Conservation (phyloP, 108 stramenopile species). For the Parietichytrium sp. region DNA sequence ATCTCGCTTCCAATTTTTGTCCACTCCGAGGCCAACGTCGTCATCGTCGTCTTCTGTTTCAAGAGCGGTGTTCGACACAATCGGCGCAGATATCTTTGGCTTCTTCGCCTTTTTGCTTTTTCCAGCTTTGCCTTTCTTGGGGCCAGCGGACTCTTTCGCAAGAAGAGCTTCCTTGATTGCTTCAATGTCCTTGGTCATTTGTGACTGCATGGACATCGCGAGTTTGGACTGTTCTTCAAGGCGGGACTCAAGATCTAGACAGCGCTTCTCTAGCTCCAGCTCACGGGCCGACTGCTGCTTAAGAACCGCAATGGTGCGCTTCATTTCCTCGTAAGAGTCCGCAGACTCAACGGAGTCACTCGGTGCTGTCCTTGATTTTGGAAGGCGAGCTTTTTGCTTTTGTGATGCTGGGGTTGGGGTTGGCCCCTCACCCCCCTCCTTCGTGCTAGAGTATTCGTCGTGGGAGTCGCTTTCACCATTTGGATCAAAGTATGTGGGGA, state of each 20-base stretch:
- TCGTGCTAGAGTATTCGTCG: too few species aligned
- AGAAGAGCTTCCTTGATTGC: not conserved
- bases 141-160: not conserved
- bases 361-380: too few species aligned
- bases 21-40: not conserved
- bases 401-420: too few species aligned
- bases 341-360: too few species aligned
- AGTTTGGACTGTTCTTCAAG: not conserved
- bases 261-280: not conserved
- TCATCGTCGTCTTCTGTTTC: constrained; percentile 21
- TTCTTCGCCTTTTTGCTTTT: constrained; percentile 35
- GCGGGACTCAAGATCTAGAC: not conserved
- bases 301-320: too few species aligned
- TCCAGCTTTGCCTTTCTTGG: not conserved
- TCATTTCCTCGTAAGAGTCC: too few species aligned
- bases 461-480: too few species aligned
- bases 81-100: not conserved
- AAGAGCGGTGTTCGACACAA: not conserved
- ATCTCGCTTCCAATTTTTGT: not conserved
- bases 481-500: too few species aligned
- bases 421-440: too few species aligned
- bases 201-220: not conserved
- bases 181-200: not conserved
- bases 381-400: too few species aligned
- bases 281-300: too few species aligned